Base-by-base conservation (phyloP, 208 protist species). In the Trypanosoma brucei region DNA sequence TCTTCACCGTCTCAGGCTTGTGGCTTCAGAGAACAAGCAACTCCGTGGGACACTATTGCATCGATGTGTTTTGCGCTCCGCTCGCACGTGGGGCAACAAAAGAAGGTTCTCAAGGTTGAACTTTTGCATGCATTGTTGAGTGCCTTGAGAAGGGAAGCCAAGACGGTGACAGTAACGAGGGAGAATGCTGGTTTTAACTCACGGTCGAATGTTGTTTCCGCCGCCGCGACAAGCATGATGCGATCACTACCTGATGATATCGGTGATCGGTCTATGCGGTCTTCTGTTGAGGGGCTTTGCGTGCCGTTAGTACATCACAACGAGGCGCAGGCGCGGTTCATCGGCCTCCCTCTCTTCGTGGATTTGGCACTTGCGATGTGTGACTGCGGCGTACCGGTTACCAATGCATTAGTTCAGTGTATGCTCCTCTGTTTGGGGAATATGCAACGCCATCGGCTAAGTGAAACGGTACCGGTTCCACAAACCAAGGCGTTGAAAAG, bases 371-470 rank as follows among this genome's bases (percentile, higher is more conserved):
- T 60, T 44, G 31, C 61, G 0, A 55, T 93, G 30, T 49, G 55
- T 5, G 62, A 60, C 38, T 59, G 82, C 22, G 54, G 58, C 37
- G 56, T 75, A 33, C 13, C 48, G 11, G 14, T 70, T n/a, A 80
- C 87, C 0, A 91, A 83, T 55, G 81, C 83, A 31, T 61, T 93
- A 8, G 62, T 76, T n/a, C 83, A 86, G 60, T 93, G 83, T 50
- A 58, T 91, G 5, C 79, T 90, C 48, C 65, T 93, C 3, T 86
- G 75, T 62, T 57, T 91, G 14, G 77, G 66, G 1, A 77, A 84
- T 44, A 57, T 62, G 11, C 67, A 63, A 35, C 61, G 14, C 9
- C 40, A 35, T 40, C 38, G 56, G 30, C 48, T 36, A 33, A 34
- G 35, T 48, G 53, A 53, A 39, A 39, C 0, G 31, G 7, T 13